phyloP scores from a whole-genome alignment of 352 stramenopile species.

The Phytophthora chlamydospora region DNA sequence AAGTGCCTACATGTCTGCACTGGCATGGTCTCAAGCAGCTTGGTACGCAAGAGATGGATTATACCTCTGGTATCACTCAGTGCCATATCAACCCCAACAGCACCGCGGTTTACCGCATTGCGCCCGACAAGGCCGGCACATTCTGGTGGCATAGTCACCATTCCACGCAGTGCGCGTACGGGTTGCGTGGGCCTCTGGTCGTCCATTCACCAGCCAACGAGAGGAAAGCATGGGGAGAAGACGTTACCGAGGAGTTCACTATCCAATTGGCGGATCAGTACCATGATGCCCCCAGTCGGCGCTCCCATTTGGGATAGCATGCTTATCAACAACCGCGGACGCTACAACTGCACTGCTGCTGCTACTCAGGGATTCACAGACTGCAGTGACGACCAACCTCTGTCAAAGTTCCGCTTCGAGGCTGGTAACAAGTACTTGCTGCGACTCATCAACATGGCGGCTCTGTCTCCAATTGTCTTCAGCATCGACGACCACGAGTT shows the following conservation, averaged over 20 bases:
- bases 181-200: constrained; percentile 41
- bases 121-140: constrained; percentile 33
- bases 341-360: constrained; percentile 43
- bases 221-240: constrained; percentile 21
- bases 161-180: constrained; percentile 36
- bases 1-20: constrained; percentile 36
- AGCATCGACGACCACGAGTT: constrained; percentile 50
- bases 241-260: constrained; percentile 32
- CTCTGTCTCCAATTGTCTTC: constrained; percentile 40
- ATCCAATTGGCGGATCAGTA: constrained; percentile 44
- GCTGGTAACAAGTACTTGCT: constrained; percentile 40
- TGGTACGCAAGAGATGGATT: constrained; percentile 46
- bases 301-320: constrained; percentile 42
- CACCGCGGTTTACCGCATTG: constrained; percentile 36
- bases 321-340: constrained; percentile 45
- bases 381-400: constrained; percentile 25
- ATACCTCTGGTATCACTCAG: constrained; percentile 41
- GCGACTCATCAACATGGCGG: constrained; percentile 48
- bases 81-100: constrained; percentile 35
- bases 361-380: constrained; percentile 17
- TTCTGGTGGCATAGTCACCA: constrained; percentile 54
- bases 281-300: constrained; percentile 17
- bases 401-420: constrained; percentile 35
- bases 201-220: constrained; percentile 29
- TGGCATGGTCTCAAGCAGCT: constrained; percentile 48